A percentile compares a stretch with the other conserved stretches of the same genome.
These are phyloP conservation scores for Amylocystis lapponica DNA, from an alignment of 768 basidiomycete genomes.

Conservation along the genomic window DNA sequence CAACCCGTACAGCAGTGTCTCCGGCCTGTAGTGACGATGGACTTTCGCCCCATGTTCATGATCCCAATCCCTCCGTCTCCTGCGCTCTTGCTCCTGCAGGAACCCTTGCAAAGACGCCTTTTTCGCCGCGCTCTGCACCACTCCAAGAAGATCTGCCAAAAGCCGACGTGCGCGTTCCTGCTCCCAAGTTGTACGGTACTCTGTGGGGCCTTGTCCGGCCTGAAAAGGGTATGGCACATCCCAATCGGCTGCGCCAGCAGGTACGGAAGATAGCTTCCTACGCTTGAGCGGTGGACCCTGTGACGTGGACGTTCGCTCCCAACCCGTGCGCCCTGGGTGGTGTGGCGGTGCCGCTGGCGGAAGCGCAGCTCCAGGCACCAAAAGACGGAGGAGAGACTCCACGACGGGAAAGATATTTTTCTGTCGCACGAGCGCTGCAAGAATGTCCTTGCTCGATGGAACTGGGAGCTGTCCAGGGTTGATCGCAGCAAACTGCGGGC, in stretches of 20 bases:
- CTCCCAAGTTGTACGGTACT: conserved; percentile 64
- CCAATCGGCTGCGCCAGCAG: conserved; percentile 79
- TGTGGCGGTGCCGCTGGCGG: conserved; percentile 4
- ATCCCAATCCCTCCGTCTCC: conserved; percentile 2
- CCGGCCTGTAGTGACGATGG: conserved; percentile 27
- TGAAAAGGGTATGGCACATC: conserved; percentile 77
- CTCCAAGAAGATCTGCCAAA: conserved; percentile 50
- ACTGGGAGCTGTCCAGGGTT: conserved; percentile 40
- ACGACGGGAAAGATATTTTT: conserved; percentile 64
- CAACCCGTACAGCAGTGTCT: conserved; percentile 28
- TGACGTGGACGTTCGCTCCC: conserved; percentile 7
- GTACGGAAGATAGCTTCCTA: conserved; percentile 59
- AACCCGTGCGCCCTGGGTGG: conserved; percentile 1
- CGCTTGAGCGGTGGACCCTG: conserved; percentile 40
- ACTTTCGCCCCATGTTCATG: conserved; percentile 2
- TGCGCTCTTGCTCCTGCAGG: conserved; percentile 10
- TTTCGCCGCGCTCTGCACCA: conserved; percentile 55
- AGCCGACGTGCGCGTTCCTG: conserved; percentile 57
- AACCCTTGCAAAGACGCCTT: conserved; percentile 57
- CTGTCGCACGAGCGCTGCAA: conserved; percentile 53
- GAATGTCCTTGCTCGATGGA: conserved; percentile 53
- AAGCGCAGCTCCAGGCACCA: conserved; percentile 35
- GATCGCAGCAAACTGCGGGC: conserved; percentile 24
- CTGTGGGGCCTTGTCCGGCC: conserved; percentile 62
- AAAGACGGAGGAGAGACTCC: conserved; percentile 53